Evolutionary conservation across 2,329 filamentous ascomycete genomes (phyloP).

Genomic region (Epichloe elymi): DNA sequence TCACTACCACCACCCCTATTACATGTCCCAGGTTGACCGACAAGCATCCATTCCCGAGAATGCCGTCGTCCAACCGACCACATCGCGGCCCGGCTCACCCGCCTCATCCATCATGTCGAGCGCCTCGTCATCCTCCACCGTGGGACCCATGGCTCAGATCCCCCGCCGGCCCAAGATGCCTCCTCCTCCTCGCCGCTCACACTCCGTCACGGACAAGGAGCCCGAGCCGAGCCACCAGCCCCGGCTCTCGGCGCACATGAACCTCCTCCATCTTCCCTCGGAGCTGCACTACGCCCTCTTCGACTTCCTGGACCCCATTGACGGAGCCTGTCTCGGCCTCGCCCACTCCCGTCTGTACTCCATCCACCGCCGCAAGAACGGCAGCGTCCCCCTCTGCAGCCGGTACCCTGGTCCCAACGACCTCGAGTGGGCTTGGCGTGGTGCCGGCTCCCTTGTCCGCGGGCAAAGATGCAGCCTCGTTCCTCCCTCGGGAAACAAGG

Average conservation of each 20-base stretch:
- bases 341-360: slow-evolving; percentile 44
- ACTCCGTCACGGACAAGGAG: slow-evolving; percentile 48
- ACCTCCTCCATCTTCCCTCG: slow-evolving; percentile 38
- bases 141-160: slow-evolving; percentile 11
- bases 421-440: slow-evolving; percentile 50
- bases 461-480: slow-evolving; percentile 4
- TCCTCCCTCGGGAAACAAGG: slow-evolving; percentile 8
- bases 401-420: slow-evolving; percentile 48
- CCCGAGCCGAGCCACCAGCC: slow-evolving; percentile 39
- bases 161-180: slow-evolving; percentile 24
- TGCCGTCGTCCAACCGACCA: slow-evolving; percentile 9
- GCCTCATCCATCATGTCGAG: background rate
- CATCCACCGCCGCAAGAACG: slow-evolving; percentile 44
- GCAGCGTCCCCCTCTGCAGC: slow-evolving; percentile 40
- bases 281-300: slow-evolving; percentile 49
- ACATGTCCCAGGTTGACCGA: slow-evolving; percentile 13
- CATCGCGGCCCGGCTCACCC: slow-evolving; percentile 2
- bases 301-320: slow-evolving; percentile 50
- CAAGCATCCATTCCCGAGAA: slow-evolving; percentile 24
- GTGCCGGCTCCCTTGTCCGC: slow-evolving; percentile 32
- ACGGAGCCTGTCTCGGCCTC: slow-evolving; percentile 48
- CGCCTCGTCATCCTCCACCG: slow-evolving; percentile 5
- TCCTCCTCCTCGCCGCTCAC: slow-evolving; percentile 38
- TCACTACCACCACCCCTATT: slow-evolving; percentile 3
- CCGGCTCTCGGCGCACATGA: slow-evolving; percentile 30